Evolutionary conservation across 345 rosid genomes (phyloP), one percentile per base, ranked within the genome.

Genomic region (Arabidopsis arenosa): DNA sequence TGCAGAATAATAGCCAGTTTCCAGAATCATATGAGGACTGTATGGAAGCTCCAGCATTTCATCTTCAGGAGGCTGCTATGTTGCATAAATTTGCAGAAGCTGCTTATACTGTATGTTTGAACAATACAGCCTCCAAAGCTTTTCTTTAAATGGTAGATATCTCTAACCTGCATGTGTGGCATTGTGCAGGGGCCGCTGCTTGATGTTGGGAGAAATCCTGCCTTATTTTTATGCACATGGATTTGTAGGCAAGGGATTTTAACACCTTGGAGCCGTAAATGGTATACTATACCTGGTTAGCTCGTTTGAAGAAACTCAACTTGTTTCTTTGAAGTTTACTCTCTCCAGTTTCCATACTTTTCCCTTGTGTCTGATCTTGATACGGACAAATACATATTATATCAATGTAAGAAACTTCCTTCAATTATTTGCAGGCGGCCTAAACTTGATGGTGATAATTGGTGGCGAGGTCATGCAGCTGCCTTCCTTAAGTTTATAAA

Each of bases 401-500:
- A 35, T 53, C 33, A 49, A 63, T 37, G 60, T 44, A 21, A 66
- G 23, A 74, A 30, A 7, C 3, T 66, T 47, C 23, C 62, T 55
- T 59, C 23, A 72, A 70, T 76, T 64, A 43, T 79, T 71, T 36
- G 18, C 75, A 93, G 97, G 82, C 80, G 91, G 72, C 97, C 98
- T 10, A 47, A 68, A 61, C 92, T 94, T 72, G 83, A 85, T 53
- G 97, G 97, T 47, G 97, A 94, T 80, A 94, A 94, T 51, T 94
- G 96, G 93, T 92, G 96, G 96, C 83, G 96, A 64, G 97, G 98
- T 73, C 96, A 94, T 81, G 97, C 97, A 53, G 88, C 97, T 71
- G 97, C 98, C 56, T 94, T 86, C 81, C 77, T 92, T 54, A 94
- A 90, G 72, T 83, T 86, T 66, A 79, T 82, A 49, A 72, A 88